Evolutionary conservation across 495 filamentous ascomycete genomes (phyloP).

Genomic region (Talaromyces proteolyticus): DNA sequence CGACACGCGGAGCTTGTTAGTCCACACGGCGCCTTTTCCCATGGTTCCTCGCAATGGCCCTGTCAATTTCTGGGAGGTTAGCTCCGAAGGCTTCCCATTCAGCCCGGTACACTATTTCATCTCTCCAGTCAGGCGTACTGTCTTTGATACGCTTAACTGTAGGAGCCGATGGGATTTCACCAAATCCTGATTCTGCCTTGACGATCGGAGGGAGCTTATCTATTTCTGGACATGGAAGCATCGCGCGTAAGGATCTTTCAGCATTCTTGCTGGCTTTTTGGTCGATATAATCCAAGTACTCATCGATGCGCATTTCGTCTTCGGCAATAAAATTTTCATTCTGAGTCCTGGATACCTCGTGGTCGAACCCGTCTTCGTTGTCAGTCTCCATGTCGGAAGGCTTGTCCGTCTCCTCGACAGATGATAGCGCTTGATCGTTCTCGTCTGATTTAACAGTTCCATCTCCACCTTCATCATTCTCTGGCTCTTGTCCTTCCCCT

Average conservation of each 20-base stretch:
- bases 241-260: constrained; percentile 35
- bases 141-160: constrained; percentile 9
- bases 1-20: too few relatives aligned
- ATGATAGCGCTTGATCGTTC: too few relatives aligned
- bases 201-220: constrained; percentile 7
- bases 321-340: background rate
- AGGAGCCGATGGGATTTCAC: background rate
- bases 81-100: constrained; percentile 46
- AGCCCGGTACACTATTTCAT: constrained; percentile 31
- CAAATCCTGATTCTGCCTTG: constrained; percentile 7
- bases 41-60: constrained; percentile 25
- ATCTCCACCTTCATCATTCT: background rate
- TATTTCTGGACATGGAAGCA: constrained; percentile 34
- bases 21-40: constrained; percentile 23
- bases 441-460: too few relatives aligned
- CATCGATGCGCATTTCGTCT: constrained; percentile 20
- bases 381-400: too few relatives aligned
- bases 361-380: background rate
- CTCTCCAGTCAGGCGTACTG: constrained; percentile 34
- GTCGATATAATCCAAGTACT: constrained; percentile 51
- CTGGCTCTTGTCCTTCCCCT: constrained; percentile 8
- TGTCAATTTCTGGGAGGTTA: constrained; percentile 21
- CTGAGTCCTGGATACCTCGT: background rate
- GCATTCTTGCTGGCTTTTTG: constrained; percentile 24
- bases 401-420: too few relatives aligned